Conservation (phyloP, 106 monocot genomes). For the Apostasia shenzhenica region DNA sequence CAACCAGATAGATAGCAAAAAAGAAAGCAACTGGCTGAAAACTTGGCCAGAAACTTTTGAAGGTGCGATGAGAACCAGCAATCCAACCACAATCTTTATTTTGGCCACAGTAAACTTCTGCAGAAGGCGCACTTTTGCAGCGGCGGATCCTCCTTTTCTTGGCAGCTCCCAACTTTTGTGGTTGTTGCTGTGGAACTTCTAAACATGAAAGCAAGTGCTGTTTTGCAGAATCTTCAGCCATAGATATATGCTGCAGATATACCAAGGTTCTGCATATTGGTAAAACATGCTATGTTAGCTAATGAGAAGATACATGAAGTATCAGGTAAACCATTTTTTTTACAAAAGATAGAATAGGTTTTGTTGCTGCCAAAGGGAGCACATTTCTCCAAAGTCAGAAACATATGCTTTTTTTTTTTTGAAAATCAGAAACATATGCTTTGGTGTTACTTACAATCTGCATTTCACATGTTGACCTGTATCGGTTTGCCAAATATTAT, state of each 20-base stretch:
- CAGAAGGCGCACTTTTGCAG: conserved; percentile 36
- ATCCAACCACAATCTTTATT: conserved; percentile 4
- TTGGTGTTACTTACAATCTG: too few species aligned
- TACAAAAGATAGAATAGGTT: too few species aligned
- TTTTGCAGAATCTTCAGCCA: conserved; percentile 21
- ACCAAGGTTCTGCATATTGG: background rate
- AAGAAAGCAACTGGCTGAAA: conserved; percentile 29
- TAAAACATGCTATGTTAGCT: too few species aligned
- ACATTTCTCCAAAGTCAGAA: too few species aligned
- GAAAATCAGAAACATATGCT: too few species aligned
- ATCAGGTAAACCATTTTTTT: background rate
- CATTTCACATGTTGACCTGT: too few species aligned
- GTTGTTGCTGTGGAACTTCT: conserved; percentile 10
- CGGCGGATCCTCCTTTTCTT: conserved; percentile 40
- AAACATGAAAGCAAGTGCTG: conserved; percentile 20
- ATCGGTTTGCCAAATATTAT: too few species aligned
- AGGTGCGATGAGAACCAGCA: conserved; percentile 19
- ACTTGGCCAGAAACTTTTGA: conserved; percentile 28
- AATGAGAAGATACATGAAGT: background rate
- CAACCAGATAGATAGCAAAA: conserved; percentile 43
- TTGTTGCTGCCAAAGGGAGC: too few species aligned
- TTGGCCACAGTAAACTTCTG: conserved; percentile 10
- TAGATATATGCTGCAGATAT: background rate
- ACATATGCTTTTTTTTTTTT: too few species aligned
- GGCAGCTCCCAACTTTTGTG: background rate